phyloP scores from a whole-genome alignment of 2,329 filamentous ascomycete species.

The Proliferodiscus dingleyae region DNA sequence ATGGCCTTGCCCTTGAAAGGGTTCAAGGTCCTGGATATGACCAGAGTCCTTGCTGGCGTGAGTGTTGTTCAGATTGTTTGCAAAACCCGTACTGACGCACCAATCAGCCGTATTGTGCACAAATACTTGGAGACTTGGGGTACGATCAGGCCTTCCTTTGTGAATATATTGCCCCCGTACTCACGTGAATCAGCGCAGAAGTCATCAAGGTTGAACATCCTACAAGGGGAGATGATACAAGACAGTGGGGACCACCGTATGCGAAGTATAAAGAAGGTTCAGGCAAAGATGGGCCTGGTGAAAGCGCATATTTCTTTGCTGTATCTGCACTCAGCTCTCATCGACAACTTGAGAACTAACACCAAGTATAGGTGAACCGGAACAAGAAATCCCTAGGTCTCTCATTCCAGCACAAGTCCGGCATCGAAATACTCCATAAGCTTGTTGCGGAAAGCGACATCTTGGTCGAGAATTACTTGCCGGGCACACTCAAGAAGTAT shows the following conservation, averaged over 20 bases:
- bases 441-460: slow-evolving; percentile 84
- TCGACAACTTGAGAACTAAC: not conserved
- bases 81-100: slow-evolving; percentile 1
- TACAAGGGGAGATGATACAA: slow-evolving; percentile 82
- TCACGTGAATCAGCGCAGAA: slow-evolving; percentile 62
- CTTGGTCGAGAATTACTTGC: slow-evolving; percentile 94
- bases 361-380: slow-evolving; percentile 67
- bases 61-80: slow-evolving; percentile 34
- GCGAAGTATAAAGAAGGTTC: slow-evolving; percentile 66
- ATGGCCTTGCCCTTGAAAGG: slow-evolving; percentile 70
- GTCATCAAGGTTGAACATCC: slow-evolving; percentile 98
- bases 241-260: slow-evolving; percentile 95
- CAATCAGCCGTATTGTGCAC: slow-evolving; percentile 85
- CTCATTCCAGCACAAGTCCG: slow-evolving; percentile 80
- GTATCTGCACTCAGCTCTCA: slow-evolving; percentile 44
- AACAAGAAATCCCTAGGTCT: slow-evolving; percentile 95
- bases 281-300: slow-evolving; percentile 64
- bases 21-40: slow-evolving; percentile 92
- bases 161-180: slow-evolving; percentile 14
- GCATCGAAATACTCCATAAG: slow-evolving; percentile 81
- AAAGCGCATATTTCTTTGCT: slow-evolving; percentile 90
- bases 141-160: slow-evolving; percentile 42
- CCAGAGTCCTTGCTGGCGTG: slow-evolving; percentile 88
- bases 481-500: slow-evolving; percentile 85
- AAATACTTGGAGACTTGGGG: slow-evolving; percentile 95